Conservation (phyloP, 2,329 filamentous ascomycete species). For the Cytospora paraplurivora region DNA sequence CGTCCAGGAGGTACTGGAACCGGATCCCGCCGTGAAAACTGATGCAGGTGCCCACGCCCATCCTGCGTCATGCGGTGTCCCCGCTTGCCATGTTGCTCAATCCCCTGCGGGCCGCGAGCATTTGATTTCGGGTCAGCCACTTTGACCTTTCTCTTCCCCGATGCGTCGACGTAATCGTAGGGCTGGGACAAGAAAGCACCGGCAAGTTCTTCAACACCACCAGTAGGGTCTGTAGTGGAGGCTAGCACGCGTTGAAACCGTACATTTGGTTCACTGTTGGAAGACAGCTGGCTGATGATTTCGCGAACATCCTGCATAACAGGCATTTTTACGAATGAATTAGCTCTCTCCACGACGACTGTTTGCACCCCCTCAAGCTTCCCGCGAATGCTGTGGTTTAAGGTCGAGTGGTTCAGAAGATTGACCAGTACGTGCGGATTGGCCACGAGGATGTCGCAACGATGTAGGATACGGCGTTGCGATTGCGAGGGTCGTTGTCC, state of each 20-base stretch:
- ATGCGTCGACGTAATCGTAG: neutral
- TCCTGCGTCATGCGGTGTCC: neutral
- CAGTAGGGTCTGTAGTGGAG: neutral
- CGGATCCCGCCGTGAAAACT: neutral
- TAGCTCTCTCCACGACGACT: neutral
- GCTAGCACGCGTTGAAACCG: neutral
- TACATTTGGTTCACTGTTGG: neutral
- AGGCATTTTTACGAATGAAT: neutral
- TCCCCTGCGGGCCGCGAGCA: neutral
- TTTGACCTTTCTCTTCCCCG: neutral
- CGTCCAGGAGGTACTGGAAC: neutral
- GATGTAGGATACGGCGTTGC: neutral
- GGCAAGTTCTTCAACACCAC: neutral
- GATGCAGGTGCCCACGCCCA: neutral
- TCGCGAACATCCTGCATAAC: neutral
- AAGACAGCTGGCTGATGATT: neutral
- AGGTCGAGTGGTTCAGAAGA: neutral
- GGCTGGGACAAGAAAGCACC: neutral
- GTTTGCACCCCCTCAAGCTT: neutral
- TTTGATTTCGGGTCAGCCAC: neutral
- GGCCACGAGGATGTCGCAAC: neutral
- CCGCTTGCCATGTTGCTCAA: neutral
- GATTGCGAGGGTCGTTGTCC: neutral
- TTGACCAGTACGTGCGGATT: neutral
- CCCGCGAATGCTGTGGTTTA: neutral